Conservation (phyloP, 495 filamentous ascomycete genomes). For the Hypomontagnella submonticulosa region DNA sequence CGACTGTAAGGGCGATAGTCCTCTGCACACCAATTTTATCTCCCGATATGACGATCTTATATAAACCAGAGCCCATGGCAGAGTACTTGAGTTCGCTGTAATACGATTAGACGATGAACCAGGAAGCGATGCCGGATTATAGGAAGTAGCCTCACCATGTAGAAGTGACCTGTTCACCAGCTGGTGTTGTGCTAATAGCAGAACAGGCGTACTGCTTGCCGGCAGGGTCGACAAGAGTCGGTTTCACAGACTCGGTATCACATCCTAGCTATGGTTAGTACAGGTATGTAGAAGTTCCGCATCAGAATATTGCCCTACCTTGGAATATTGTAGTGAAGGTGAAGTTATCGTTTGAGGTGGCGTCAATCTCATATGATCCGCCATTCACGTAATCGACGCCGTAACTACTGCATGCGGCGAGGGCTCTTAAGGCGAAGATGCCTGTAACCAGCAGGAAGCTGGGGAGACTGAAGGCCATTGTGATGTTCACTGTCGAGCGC, state of each 20-base stretch:
- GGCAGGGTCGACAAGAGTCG: slow-evolving; percentile 53
- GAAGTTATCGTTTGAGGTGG: slow-evolving; percentile 54
- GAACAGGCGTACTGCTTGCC: slow-evolving; percentile 53
- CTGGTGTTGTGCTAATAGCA: slow-evolving; percentile 51
- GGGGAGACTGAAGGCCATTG: slow-evolving; percentile 30
- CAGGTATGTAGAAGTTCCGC: background rate
- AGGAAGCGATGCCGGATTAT: background rate
- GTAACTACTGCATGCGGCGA: slow-evolving; percentile 53
- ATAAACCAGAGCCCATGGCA: slow-evolving; percentile 53
- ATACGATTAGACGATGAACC: slow-evolving; percentile 2
- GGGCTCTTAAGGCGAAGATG: slow-evolving; percentile 42
- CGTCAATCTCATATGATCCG: slow-evolving; percentile 56
- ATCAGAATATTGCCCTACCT: slow-evolving; percentile 36
- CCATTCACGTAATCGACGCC: slow-evolving; percentile 58
- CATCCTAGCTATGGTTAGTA: slow-evolving; percentile 47
- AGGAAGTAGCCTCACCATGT: slow-evolving; percentile 49
- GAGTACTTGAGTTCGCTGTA: slow-evolving; percentile 54
- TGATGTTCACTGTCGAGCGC: background rate
- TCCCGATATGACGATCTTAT: slow-evolving; percentile 55
- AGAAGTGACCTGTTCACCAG: slow-evolving; percentile 52
- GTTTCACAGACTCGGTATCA: slow-evolving; percentile 52
- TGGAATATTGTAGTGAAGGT: slow-evolving; percentile 57
- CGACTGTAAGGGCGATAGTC: slow-evolving; percentile 51
- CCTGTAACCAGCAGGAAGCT: slow-evolving; percentile 29
- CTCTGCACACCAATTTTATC: slow-evolving; percentile 54